These are phyloP conservation scores for Sarocladiaceae sp. DNA, from an alignment of 2,329 filamentous ascomycete genomes.

Conservation along the genomic window DNA sequence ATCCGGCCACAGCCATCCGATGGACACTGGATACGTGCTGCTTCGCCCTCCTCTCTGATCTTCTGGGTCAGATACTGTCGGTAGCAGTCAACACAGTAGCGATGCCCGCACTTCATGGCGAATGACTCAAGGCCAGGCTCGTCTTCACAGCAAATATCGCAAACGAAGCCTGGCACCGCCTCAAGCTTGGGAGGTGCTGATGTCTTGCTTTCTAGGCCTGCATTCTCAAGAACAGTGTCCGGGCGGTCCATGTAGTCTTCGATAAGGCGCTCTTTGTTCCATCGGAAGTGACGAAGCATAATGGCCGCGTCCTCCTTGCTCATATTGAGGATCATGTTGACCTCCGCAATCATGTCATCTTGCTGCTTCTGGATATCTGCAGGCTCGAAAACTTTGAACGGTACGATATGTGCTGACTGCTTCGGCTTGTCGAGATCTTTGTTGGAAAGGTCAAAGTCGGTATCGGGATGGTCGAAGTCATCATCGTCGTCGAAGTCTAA, in stretches of 20 bases:
- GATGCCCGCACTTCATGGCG: conserved; percentile 89
- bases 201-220: conserved; percentile 68
- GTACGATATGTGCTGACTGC: conserved; percentile 73
- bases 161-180: conserved; percentile 69
- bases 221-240: conserved; percentile 72
- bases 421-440: conserved; percentile 65
- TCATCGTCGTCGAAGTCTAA: conserved; percentile 44
- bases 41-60: conserved; percentile 91
- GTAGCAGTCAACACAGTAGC: conserved; percentile 91
- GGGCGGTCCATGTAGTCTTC: conserved; percentile 94
- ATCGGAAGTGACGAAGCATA: conserved; percentile 78
- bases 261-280: conserved; percentile 94
- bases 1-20: conserved; percentile 82
- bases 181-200: conserved; percentile 60
- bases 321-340: conserved; percentile 85
- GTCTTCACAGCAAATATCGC: conserved; percentile 96
- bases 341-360: conserved; percentile 78
- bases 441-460: conserved; percentile 42
- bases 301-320: conserved; percentile 87
- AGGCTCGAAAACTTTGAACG: conserved; percentile 76
- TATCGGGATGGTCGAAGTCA: conserved; percentile 52
- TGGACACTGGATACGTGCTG: conserved; percentile 89
- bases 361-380: conserved; percentile 79
- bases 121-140: conserved; percentile 71
- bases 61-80: conserved; percentile 86